phyloP scores from a whole-genome alignment of 2,329 filamentous ascomycete genomes.

The Scedosporium boydii region DNA sequence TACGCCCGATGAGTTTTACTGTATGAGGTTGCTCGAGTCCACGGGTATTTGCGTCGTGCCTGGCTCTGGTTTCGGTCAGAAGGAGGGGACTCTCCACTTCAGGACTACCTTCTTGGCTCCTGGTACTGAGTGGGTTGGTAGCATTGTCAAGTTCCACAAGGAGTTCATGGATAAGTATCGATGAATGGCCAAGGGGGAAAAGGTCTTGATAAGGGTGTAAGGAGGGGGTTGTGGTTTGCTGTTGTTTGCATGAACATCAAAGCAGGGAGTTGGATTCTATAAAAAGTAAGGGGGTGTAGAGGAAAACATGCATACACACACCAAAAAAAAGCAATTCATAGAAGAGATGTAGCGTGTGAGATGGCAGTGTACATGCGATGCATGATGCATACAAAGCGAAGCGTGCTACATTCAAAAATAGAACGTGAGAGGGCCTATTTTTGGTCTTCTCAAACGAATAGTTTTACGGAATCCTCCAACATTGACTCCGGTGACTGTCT shows the following conservation, averaged over 20 bases:
- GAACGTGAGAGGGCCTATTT: no score
- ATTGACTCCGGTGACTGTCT: no score
- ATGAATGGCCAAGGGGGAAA: slow-evolving; percentile 18
- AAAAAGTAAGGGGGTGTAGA: not conserved
- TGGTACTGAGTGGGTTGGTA: slow-evolving; percentile 86
- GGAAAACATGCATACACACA: not conserved
- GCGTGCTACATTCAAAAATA: no score
- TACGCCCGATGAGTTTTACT: slow-evolving; percentile 86
- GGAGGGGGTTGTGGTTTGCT: not conserved
- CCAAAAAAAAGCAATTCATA: not conserved
- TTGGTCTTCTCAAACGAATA: no score
- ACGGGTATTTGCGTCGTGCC: slow-evolving; percentile 93
- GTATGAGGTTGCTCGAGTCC: slow-evolving; percentile 78
- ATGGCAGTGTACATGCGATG: not conserved
- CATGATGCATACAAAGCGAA: not conserved
- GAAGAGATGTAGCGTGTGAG: not conserved
- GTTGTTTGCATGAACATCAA: not conserved
- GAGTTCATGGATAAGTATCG: slow-evolving; percentile 80
- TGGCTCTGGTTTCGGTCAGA: slow-evolving; percentile 89
- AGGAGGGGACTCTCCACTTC: slow-evolving; percentile 84
- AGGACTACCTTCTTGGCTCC: slow-evolving; percentile 94
- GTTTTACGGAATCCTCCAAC: no score
- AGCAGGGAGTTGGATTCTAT: not conserved
- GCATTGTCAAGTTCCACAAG: slow-evolving; percentile 82
- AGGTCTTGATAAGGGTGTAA: not conserved